These are phyloP conservation scores for Ceratocystis cacaofunesta DNA, from an alignment of 2,329 filamentous ascomycete genomes.

Conservation along the genomic window DNA sequence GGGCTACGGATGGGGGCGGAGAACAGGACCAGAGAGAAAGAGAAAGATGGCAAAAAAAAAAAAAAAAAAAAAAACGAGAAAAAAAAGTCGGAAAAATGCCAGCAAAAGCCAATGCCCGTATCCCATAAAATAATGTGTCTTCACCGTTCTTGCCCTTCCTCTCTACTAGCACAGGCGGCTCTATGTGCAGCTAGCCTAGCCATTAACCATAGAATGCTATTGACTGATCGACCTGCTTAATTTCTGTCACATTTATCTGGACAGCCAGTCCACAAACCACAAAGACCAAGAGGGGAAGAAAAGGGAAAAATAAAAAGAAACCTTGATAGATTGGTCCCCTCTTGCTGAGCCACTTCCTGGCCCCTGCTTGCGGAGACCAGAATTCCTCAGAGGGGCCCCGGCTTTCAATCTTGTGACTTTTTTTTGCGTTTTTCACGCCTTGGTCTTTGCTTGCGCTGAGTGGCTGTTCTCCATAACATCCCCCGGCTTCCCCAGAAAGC, in stretches of 20 bases:
- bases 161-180: not conserved
- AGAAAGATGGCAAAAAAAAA: not conserved
- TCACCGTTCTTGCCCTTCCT: not conserved
- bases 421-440: not conserved
- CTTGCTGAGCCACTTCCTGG: not conserved
- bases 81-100: not conserved
- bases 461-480: not conserved
- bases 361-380: not conserved
- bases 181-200: not conserved
- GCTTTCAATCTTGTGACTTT: not conserved
- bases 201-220: not conserved
- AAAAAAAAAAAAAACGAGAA: not conserved
- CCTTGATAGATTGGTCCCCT: not conserved
- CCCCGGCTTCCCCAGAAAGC: constrained; percentile 3
- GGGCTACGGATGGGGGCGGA: not conserved
- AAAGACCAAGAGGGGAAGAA: not conserved
- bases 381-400: not conserved
- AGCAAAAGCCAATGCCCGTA: too few relatives aligned
- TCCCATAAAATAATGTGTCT: not conserved
- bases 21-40: not conserved
- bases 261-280: not conserved
- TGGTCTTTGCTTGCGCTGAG: not conserved
- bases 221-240: not conserved
- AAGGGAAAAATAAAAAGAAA: not conserved
- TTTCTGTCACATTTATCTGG: not conserved